phyloP scores from a whole-genome alignment of 2,329 filamentous ascomycete genomes.

The Hypoxylon sp. region DNA sequence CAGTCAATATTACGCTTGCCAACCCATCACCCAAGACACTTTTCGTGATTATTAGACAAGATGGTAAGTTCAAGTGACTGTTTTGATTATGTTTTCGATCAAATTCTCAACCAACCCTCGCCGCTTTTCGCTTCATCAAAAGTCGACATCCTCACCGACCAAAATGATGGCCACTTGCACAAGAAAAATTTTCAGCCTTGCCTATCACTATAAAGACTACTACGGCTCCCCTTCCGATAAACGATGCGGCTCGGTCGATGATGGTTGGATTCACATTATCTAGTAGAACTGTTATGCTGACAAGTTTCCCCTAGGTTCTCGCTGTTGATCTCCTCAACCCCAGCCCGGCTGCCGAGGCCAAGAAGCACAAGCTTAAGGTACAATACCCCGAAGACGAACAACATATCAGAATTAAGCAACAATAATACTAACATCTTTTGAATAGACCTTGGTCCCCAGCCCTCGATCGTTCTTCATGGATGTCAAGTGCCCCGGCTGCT shows the following conservation, averaged over 20 bases:
- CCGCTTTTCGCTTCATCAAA: slow-evolving; percentile 18
- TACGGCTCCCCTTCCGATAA: background rate
- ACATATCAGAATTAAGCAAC: slow-evolving; percentile 1
- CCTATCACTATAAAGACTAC: background rate
- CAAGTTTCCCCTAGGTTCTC: slow-evolving; percentile 82
- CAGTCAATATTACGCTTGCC: slow-evolving; percentile 65
- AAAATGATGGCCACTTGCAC: slow-evolving; percentile 9
- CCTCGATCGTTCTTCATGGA: slow-evolving; percentile 99
- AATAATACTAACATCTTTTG: slow-evolving; percentile 45
- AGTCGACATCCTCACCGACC: slow-evolving; percentile 18
- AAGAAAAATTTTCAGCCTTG: background rate
- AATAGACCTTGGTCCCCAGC: slow-evolving; percentile 89
- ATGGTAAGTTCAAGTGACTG: slow-evolving; percentile 71
- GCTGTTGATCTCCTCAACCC: slow-evolving; percentile 99
- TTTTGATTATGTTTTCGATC: slow-evolving; percentile 26
- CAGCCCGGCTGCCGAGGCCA: slow-evolving; percentile 95
- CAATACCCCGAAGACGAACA: slow-evolving; percentile 53
- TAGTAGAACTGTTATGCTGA: slow-evolving; percentile 62
- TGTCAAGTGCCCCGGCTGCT: slow-evolving; percentile 99
- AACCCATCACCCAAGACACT: slow-evolving; percentile 58
- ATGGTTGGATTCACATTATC: slow-evolving; percentile 23
- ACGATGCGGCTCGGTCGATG: slow-evolving; percentile 14
- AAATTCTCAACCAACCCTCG: slow-evolving; percentile 36
- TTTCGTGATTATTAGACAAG: slow-evolving; percentile 70
- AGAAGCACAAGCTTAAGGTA: slow-evolving; percentile 99